A percentile compares a stretch with the other conserved stretches of the same genome.
Evolutionary conservation across 805 yeast species (phyloP).

Genomic region (Starmerella sp.): DNA sequence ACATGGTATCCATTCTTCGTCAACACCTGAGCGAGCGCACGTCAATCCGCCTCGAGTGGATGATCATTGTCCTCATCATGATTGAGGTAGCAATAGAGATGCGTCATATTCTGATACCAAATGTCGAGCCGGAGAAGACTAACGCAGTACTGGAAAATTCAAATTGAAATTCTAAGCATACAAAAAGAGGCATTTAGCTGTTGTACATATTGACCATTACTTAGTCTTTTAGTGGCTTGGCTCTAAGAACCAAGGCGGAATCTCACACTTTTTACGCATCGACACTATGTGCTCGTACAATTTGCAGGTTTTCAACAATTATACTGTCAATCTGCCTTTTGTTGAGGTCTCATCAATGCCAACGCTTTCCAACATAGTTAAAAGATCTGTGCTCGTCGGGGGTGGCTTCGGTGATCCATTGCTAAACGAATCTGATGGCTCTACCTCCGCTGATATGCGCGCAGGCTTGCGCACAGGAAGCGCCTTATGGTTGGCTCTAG

Average conservation of each 20-base stretch:
- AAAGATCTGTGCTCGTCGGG: not conserved
- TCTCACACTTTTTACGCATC: not conserved
- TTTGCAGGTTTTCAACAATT: not conserved
- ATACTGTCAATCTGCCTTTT: not conserved
- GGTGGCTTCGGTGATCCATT: not conserved
- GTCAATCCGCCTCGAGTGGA: constrained; percentile 73
- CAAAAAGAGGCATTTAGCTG: not conserved
- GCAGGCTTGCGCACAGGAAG: not conserved
- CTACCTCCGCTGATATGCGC: not conserved
- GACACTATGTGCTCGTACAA: not conserved
- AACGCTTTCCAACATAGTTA: not conserved
- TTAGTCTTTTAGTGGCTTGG: too few relatives aligned
- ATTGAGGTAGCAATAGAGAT: constrained; percentile 77
- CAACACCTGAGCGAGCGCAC: constrained; percentile 66
- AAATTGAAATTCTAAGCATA: not conserved
- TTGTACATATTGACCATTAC: not conserved
- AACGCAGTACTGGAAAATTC: not conserved
- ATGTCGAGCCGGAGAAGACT: not conserved
- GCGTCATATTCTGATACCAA: constrained; percentile 17
- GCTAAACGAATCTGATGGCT: not conserved
- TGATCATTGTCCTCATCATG: constrained; percentile 69
- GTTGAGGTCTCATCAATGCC: not conserved
- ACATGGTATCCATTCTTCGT: constrained; percentile 69
- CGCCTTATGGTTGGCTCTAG: not conserved
- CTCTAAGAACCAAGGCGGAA: too few relatives aligned